Evolutionary conservation across 805 yeast genomes (phyloP).

Genomic region (Candida yuanshanica): DNA sequence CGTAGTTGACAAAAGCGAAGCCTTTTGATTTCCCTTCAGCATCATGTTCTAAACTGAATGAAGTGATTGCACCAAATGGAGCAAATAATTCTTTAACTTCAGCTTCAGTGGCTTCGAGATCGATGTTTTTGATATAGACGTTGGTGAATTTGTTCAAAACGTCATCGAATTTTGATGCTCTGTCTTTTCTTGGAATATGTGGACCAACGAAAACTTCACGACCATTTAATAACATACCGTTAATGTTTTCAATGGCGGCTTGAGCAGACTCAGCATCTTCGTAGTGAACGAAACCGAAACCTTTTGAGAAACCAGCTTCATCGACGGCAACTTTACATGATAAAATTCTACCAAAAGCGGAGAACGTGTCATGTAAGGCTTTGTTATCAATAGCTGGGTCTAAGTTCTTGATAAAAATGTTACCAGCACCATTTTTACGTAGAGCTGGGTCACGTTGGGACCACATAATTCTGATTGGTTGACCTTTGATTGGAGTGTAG

Average conservation of each 20-base stretch:
- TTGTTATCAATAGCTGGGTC: conserved; percentile 98
- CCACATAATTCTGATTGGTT: conserved; percentile 99
- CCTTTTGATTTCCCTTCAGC: conserved; percentile 88
- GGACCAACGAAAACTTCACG: conserved; percentile 94
- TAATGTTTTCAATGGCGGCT: conserved; percentile 93
- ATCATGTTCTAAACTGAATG: conserved; percentile 73
- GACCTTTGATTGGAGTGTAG: conserved; percentile 90
- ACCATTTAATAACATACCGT: conserved; percentile 97
- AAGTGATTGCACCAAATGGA: conserved; percentile 75
- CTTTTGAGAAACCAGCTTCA: conserved; percentile 84
- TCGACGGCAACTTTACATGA: conserved; percentile 97
- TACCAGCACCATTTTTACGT: conserved; percentile 94
- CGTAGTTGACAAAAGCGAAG: conserved; percentile 93
- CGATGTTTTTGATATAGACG: conserved; percentile 89
- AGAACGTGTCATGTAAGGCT: conserved; percentile 96
- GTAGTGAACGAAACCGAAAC: conserved; percentile 97
- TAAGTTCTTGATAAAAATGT: conserved; percentile 96
- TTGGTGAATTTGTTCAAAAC: conserved; percentile 92
- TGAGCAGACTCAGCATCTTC: conserved; percentile 88
- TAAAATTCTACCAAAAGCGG: conserved; percentile 92
- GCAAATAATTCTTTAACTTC: conserved; percentile 69
- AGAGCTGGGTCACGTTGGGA: conserved; percentile 97
- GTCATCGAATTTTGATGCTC: conserved; percentile 88
- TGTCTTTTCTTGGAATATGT: conserved; percentile 88
- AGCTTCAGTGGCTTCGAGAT: conserved; percentile 59